phyloP scores from a whole-genome alignment of 495 filamentous ascomycete genomes.

The Platismatia glauca region DNA sequence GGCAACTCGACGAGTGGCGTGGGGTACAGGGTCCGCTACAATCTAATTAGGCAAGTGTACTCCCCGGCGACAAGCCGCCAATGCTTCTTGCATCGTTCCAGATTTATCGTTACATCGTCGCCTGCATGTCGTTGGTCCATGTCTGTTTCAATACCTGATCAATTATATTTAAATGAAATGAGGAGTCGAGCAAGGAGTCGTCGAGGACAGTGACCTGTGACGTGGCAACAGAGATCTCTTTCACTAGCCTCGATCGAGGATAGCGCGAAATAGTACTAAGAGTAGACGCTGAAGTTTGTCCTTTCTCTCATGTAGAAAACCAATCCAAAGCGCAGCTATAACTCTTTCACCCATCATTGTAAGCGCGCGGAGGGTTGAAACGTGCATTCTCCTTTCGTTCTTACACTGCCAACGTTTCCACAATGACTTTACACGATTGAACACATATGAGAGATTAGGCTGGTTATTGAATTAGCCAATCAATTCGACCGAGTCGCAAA shows the following conservation, averaged over 20 bases:
- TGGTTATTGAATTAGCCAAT: too few relatives aligned
- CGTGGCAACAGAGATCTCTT: neutral
- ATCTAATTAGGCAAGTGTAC: neutral
- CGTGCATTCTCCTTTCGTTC: too few relatives aligned
- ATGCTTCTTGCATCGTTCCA: neutral
- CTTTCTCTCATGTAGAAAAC: neutral
- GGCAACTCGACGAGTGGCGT: neutral
- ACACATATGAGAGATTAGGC: too few relatives aligned
- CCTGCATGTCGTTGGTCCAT: too few relatives aligned
- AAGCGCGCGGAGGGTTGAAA: too few relatives aligned
- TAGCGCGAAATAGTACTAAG: neutral
- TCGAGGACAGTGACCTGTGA: neutral
- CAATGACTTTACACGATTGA: too few relatives aligned
- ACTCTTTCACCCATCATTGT: neutral
- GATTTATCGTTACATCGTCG: neutral
- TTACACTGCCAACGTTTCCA: too few relatives aligned
- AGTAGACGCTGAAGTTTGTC: neutral
- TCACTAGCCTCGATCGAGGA: neutral
- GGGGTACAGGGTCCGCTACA: neutral
- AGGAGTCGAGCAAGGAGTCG: neutral
- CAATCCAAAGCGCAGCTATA: neutral
- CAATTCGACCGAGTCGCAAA: too few relatives aligned
- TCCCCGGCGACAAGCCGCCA: neutral
- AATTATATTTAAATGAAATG: neutral
- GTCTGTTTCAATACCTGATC: neutral